Evolutionary conservation across 352 stramenopile species (phyloP).

Genomic region (Phytophthora rubi): DNA sequence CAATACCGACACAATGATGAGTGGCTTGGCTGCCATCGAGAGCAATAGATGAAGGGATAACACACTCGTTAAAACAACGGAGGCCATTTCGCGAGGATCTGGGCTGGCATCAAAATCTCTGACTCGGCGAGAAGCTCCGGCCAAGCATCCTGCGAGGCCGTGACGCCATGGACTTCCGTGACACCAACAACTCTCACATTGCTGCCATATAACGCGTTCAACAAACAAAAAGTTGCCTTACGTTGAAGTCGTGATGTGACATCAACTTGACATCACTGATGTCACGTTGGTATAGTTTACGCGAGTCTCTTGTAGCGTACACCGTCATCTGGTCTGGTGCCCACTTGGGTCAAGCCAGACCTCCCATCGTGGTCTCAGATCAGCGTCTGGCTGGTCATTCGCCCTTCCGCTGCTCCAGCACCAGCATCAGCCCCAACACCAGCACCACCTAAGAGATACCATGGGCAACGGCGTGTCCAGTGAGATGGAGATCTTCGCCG

Average conservation of each 20-base stretch:
- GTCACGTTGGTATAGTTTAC: neutral
- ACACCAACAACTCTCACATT: no score
- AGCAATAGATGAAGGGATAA: neutral
- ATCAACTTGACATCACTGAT: neutral
- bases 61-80: no score
- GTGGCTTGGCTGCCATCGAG: slow-evolving; percentile 4
- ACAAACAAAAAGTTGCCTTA: neutral
- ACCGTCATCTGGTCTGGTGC: neutral
- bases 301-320: neutral
- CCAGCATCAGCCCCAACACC: neutral
- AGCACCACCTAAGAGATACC: neutral
- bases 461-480: slow-evolving; percentile 81
- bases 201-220: neutral
- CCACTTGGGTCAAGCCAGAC: slow-evolving; percentile 1
- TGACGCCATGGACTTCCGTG: neutral
- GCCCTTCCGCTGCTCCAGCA: neutral
- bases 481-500: slow-evolving; percentile 85
- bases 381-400: neutral
- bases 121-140: neutral
- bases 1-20: slow-evolving; percentile 4
- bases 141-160: neutral
- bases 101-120: slow-evolving; percentile 2
- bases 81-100: no score
- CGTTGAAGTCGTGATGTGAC: neutral
- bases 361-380: neutral